phyloP scores from a whole-genome alignment of 768 basidiomycete species.

The Psilocybe sp. region DNA sequence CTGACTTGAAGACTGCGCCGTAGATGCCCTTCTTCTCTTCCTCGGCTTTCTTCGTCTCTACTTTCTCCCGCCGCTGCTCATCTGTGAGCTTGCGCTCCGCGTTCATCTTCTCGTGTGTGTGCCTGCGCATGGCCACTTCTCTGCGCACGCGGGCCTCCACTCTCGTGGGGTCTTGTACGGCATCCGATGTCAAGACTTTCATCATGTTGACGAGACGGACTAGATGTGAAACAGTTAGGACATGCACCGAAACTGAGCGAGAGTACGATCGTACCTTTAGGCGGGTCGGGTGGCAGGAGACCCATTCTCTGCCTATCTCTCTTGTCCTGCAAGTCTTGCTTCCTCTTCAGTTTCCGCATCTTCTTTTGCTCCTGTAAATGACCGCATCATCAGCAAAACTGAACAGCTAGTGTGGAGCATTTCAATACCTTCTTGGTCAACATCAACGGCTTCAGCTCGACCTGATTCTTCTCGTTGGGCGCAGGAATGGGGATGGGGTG shows the following conservation, averaged over 20 bases:
- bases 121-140: conserved; percentile 88
- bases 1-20: conserved; percentile 90
- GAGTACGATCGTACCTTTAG: conserved; percentile 62
- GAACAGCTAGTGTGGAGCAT: background rate
- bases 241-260: background rate
- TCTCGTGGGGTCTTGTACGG: conserved; percentile 95
- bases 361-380: conserved; percentile 86
- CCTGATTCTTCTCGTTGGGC: conserved; percentile 81
- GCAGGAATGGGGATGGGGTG: conserved; percentile 97
- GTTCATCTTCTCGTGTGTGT: conserved; percentile 92
- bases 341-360: conserved; percentile 85
- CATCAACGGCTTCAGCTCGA: conserved; percentile 81
- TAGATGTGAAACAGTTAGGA: background rate
- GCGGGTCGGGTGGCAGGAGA: conserved; percentile 88
- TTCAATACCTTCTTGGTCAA: conserved; percentile 79
- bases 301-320: conserved; percentile 96
- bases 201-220: conserved; percentile 95
- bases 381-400: conserved; percentile 12
- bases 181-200: conserved; percentile 96
- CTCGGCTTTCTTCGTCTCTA: conserved; percentile 79
- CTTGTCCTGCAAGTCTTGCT: conserved; percentile 90
- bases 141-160: conserved; percentile 93
- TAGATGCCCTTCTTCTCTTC: conserved; percentile 84
- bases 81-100: conserved; percentile 87
- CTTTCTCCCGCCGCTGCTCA: conserved; percentile 85